phyloP scores from a whole-genome alignment of 2,329 filamentous ascomycete species.

The Diaporthe amygdali region DNA sequence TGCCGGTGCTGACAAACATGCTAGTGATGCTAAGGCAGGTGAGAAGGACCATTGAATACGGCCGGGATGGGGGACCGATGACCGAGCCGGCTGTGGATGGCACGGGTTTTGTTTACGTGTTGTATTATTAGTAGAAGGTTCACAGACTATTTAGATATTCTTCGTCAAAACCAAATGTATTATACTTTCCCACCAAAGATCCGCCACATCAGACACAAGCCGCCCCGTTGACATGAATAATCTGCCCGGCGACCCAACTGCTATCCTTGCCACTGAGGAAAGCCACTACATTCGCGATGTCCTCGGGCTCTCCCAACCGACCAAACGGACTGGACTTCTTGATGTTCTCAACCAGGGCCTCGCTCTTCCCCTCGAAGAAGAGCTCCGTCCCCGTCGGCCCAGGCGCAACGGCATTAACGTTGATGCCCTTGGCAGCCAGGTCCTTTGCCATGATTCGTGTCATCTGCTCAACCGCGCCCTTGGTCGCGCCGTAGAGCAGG shows the following conservation, averaged over 20 bases:
- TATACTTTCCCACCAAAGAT: not conserved
- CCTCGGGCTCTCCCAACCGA: constrained; percentile 52
- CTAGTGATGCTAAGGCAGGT: not conserved
- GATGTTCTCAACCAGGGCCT: constrained; percentile 49
- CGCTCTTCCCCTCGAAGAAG: constrained; percentile 56
- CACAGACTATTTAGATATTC: accelerated
- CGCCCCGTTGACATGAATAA: constrained; percentile 49
- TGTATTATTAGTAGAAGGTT: not conserved
- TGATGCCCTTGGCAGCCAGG: constrained; percentile 55
- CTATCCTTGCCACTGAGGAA: constrained; percentile 45
- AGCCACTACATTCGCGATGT: constrained; percentile 51
- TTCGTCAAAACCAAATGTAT: not conserved
- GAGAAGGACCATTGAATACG: not conserved
- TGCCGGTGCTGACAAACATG: no score
- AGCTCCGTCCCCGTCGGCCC: constrained; percentile 60
- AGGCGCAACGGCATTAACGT: constrained; percentile 46
- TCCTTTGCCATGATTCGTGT: constrained; percentile 60
- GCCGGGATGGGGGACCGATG: not conserved
- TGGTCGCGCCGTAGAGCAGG: constrained; percentile 59
- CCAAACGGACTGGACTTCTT: constrained; percentile 47
- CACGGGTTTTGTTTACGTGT: not conserved
- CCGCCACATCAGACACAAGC: not conserved
- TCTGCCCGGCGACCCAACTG: constrained; percentile 53
- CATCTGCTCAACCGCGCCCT: constrained; percentile 66
- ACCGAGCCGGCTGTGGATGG: not conserved